Percentiles rank a stretch among this genome's conserved stretches.
phyloP scores from a whole-genome alignment of 75 land plant genomes.

The Picea glauca region DNA sequence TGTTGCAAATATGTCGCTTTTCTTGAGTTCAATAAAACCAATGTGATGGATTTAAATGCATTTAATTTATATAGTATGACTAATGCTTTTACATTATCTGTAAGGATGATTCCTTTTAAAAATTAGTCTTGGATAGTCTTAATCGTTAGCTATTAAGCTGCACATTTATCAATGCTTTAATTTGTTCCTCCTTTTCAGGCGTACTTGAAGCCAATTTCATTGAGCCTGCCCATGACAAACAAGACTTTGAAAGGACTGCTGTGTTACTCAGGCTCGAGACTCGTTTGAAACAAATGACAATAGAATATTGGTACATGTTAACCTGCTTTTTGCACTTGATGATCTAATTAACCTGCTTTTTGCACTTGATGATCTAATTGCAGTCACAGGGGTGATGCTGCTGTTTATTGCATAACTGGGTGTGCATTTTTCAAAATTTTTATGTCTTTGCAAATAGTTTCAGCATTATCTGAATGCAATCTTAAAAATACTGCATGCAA shows the following conservation, averaged over 20 bases:
- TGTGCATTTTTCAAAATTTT: too few species aligned
- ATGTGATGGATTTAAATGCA: neutral
- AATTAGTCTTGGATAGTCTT: neutral
- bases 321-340: too few species aligned
- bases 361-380: too few species aligned
- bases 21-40: neutral
- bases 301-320: slow-evolving; percentile 31
- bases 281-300: slow-evolving; percentile 44
- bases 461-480: too few species aligned
- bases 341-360: too few species aligned
- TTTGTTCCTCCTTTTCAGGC: slow-evolving; percentile 18
- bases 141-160: neutral
- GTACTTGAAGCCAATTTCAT: slow-evolving; percentile 56
- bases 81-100: neutral
- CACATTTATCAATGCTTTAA: slow-evolving; percentile 6
- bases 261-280: slow-evolving; percentile 40
- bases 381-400: too few species aligned
- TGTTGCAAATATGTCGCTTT: neutral
- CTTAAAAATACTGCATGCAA: too few species aligned
- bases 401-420: too few species aligned
- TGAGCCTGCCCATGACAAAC: slow-evolving; percentile 64
- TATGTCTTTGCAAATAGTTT: too few species aligned
- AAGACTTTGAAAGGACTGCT: slow-evolving; percentile 48
- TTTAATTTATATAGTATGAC: neutral
- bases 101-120: neutral